Evolutionary conservation across 352 stramenopile genomes (phyloP), one percentile per base, ranked within the genome.

Genomic region (Phytopythium boreale): DNA sequence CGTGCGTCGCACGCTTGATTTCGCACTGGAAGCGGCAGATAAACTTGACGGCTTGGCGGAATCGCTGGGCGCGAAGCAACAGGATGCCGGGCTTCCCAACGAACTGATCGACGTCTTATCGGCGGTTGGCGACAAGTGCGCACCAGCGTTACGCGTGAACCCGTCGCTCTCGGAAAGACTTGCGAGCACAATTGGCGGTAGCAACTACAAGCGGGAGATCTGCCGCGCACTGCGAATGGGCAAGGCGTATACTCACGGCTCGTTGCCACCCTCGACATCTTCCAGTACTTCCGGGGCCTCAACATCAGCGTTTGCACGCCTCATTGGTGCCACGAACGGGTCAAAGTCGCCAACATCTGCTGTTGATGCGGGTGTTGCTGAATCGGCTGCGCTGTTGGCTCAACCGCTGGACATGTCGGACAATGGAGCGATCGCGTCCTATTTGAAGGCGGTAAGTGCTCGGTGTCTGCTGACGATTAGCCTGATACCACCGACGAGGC

Each of bases 61-160:
- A 24, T 51, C 22, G 17, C 15, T 26, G 10, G 26, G 49, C 2
- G 50, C 46, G n/a, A 61, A 50, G 19, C 36, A 24, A 37, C 24
- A 29, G 20, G 31, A 64, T 20, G 36, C 12, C 9, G 17, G 27
- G 6, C 15, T 61, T 0, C 37, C 56, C 12, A 12, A 26, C 36
- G 56, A 61, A 14, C 17, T 61, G 1, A 9, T 36, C 22, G 22
- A 46, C 4, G 24, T 37, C 17, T 24, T 70, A 24, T 51, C 34
- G 56, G 41, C 47, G n/a, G 59, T 85, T 4, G 70, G 69, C 8
- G 62, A 64, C n/a, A 85, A 83, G 55, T 80, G 74, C 22, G 62
- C 59, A 1, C 63, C 63, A 20, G 59, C 71, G 20, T 39, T 85
- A 12, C 66, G 70, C 24, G 62, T 61, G n/a, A 67, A 85, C 50